These are phyloP conservation scores for Casuarina cunninghamiana DNA, from an alignment of 306 rosid species.

Conservation along the genomic window DNA sequence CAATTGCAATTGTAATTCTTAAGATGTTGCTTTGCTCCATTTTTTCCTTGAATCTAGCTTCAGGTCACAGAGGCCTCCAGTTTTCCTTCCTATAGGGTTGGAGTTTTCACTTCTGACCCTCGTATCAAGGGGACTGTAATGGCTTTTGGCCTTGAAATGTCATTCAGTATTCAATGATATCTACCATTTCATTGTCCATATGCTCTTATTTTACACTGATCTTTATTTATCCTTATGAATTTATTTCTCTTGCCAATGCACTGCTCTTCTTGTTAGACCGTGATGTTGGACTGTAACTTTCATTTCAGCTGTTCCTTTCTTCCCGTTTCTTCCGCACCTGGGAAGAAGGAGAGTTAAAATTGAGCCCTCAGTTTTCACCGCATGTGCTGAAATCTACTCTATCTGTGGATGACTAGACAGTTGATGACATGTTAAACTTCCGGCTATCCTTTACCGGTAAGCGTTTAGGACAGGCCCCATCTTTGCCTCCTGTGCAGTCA, in stretches of 20 bases:
- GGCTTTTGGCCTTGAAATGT: constrained; percentile 35
- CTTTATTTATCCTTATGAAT: constrained; percentile 2
- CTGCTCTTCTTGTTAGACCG: neutral
- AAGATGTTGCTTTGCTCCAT: constrained; percentile 55
- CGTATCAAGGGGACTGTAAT: constrained; percentile 36
- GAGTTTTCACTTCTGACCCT: constrained; percentile 51
- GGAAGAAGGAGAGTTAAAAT: constrained; percentile 14
- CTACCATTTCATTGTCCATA: constrained; percentile 34
- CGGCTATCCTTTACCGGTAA: constrained; percentile 42
- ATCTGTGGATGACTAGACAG: constrained; percentile 37
- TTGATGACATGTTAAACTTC: constrained; percentile 28
- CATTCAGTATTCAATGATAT: constrained; percentile 46
- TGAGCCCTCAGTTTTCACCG: constrained; percentile 22
- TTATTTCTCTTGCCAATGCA: neutral
- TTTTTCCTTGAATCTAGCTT: constrained; percentile 35
- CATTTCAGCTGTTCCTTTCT: neutral
- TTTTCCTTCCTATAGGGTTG: constrained; percentile 35
- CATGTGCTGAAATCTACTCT: constrained; percentile 30
- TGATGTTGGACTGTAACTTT: neutral
- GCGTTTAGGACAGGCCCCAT: constrained; percentile 42
- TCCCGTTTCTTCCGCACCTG: neutral
- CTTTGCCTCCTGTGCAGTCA: constrained; percentile 35
- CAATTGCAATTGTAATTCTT: constrained; percentile 63
- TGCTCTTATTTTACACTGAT: constrained; percentile 8
- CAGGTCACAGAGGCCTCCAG: constrained; percentile 45